phyloP scores from a whole-genome alignment of 352 stramenopile species.

The Aphanomyces euteiches region DNA sequence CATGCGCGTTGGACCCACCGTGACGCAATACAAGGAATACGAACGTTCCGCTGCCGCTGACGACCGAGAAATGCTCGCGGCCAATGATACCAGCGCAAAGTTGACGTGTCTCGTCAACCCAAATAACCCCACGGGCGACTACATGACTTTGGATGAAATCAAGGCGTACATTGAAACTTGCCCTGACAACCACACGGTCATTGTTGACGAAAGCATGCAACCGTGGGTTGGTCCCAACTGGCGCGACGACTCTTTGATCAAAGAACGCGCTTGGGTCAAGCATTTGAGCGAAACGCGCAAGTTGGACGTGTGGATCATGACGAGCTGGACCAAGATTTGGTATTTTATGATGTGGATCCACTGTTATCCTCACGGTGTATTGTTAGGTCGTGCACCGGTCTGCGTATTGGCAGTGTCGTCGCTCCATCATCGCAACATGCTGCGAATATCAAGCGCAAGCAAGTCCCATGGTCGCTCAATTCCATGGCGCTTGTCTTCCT shows the following conservation, averaged over 20 bases:
- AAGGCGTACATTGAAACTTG: constrained; percentile 86
- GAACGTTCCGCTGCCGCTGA: constrained; percentile 80
- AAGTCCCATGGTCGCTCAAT: constrained; percentile 90
- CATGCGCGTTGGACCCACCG: constrained; percentile 65
- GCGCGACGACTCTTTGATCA: constrained; percentile 82
- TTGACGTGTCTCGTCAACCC: constrained; percentile 88
- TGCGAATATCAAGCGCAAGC: constrained; percentile 84
- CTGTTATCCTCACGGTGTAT: not conserved
- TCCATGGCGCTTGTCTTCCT: constrained; percentile 86
- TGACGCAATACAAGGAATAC: constrained; percentile 87
- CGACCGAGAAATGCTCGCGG: constrained; percentile 68
- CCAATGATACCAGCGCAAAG: constrained; percentile 62
- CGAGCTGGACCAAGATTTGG: constrained; percentile 90
- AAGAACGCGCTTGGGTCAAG: constrained; percentile 79
- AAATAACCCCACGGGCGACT: constrained; percentile 88
- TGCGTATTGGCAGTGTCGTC: constrained; percentile 85
- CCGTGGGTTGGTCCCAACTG: constrained; percentile 83
- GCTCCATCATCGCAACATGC: constrained; percentile 72
- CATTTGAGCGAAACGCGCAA: constrained; percentile 63
- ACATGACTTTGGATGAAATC: constrained; percentile 74
- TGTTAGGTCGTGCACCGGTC: constrained; percentile 69
- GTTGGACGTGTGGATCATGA: constrained; percentile 91
- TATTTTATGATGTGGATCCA: not conserved
- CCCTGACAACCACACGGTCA: constrained; percentile 84
- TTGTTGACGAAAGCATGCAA: constrained; percentile 90